Conservation (phyloP, 208 protist species). For the Trypanosoma vivax region DNA sequence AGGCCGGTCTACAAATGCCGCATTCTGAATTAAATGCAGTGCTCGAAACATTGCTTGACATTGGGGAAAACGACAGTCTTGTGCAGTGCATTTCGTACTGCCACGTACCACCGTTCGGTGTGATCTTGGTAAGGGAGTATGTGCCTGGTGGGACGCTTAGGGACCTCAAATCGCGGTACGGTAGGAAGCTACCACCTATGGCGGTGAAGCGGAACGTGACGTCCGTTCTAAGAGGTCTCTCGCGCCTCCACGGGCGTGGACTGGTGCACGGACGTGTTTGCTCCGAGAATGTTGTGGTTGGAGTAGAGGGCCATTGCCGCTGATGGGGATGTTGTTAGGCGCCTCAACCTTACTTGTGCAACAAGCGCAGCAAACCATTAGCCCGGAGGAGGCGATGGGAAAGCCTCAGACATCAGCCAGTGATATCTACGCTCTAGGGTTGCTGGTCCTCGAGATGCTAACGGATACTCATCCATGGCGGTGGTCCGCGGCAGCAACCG, state of each 20-base stretch:
- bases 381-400: slow-evolving; percentile 26
- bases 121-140: slow-evolving; percentile 15
- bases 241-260: slow-evolving; percentile 17
- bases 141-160: slow-evolving; percentile 18
- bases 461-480: slow-evolving; percentile 20
- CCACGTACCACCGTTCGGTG: slow-evolving; percentile 8
- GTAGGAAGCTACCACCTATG: slow-evolving; percentile 7
- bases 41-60: slow-evolving; percentile 1
- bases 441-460: slow-evolving; percentile 28
- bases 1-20: background rate
- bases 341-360: slow-evolving; percentile 17
- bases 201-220: slow-evolving; percentile 12
- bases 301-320: slow-evolving; percentile 19
- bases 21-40: slow-evolving; percentile 1
- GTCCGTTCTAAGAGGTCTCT: slow-evolving; percentile 20
- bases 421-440: slow-evolving; percentile 17
- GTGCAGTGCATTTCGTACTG: slow-evolving; percentile 16
- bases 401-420: slow-evolving; percentile 10
- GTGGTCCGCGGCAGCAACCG: slow-evolving; percentile 20
- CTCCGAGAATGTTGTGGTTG: slow-evolving; percentile 22
- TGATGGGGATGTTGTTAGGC: slow-evolving; percentile 13
- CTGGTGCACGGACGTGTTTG: slow-evolving; percentile 22
- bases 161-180: slow-evolving; percentile 16
- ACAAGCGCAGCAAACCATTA: slow-evolving; percentile 16
- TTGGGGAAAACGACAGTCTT: slow-evolving; percentile 13